Evolutionary conservation across 306 rosid genomes (phyloP), one percentile per base, ranked within the genome.

Genomic region (Morella rubra): DNA sequence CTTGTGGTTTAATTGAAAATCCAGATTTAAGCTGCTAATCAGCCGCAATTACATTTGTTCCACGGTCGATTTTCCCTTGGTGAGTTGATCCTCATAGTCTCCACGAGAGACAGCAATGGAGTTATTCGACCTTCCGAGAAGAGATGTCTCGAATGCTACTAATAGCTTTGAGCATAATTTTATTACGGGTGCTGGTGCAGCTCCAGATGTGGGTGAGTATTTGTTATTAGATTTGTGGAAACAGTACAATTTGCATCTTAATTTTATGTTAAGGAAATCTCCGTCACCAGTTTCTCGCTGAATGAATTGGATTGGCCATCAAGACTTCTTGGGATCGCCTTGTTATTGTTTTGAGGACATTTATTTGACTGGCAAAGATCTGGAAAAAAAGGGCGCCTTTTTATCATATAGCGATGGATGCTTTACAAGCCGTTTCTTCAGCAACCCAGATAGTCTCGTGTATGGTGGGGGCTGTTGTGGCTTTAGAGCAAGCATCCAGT

Each of bases 401-500:
- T 53, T 22, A 5, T 22, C 19, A 7, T 19, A 46, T 72, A 13
- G 55, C 6, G 11, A 81, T 81, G 81, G 77, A 81, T 61, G 73
- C 81, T 44, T 75, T 53, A 51, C 73, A 71, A 60, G 54, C 37
- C 40, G 16, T 70, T 71, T 55, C 84, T 53, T 60, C 77, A 44
- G 77, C 80, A 53, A 71, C 81, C 12, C 80, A 81, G 58, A 62
- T 81, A 44, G 81, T 81, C 49, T 81, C 81, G 9, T 41, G 77
- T 56, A 81, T 81, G 77, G 74, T 81, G 13, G 81, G 71, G 58
- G 77, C 81, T 40, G 67, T 76, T 62, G 51, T 62, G 53, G 74
- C 84, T 52, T 72, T 71, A 20, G 74, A 81, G 46, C 80, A 71
- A 61, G 81, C 84, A 12, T 76, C 84, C 16, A 76, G 84, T 58